A percentile compares a stretch with the other conserved stretches of the same genome.
Evolutionary conservation across 441 rosid species (phyloP).

Genomic region (Pelargonium myrrhifolium): DNA sequence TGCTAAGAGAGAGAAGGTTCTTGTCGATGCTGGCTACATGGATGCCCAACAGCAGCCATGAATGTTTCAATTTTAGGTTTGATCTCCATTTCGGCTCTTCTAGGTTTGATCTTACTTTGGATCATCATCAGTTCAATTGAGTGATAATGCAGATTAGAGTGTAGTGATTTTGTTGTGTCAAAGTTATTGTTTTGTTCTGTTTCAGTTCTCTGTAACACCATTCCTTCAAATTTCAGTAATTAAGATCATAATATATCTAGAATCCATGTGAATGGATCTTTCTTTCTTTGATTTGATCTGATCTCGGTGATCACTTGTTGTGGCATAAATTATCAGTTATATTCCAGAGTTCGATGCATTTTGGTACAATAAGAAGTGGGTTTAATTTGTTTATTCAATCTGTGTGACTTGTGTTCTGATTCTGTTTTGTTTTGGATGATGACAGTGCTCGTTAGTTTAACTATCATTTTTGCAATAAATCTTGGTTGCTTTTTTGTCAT

Average conservation of each 20-base stretch:
- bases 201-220: background rate
- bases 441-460: too few species aligned
- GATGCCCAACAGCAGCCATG: slow-evolving; percentile 84
- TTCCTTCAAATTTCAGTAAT: slow-evolving; percentile 2
- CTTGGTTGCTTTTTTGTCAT: too few species aligned
- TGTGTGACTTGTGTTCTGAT: background rate
- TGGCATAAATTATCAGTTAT: background rate
- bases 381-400: background rate
- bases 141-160: background rate
- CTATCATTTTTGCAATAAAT: too few species aligned
- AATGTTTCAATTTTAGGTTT: too few species aligned
- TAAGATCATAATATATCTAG: background rate
- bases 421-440: background rate
- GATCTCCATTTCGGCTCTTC: background rate
- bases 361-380: background rate
- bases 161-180: slow-evolving; percentile 1
- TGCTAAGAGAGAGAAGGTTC: slow-evolving; percentile 82
- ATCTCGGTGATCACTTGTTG: background rate
- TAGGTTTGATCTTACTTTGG: slow-evolving; percentile 1
- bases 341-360: background rate
- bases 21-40: slow-evolving; percentile 81
- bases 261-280: background rate
- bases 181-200: background rate
- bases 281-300: background rate
- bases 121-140: background rate